Evolutionary conservation across 2,329 filamentous ascomycete genomes (phyloP).

Genomic region (Didymellaceae sp.): DNA sequence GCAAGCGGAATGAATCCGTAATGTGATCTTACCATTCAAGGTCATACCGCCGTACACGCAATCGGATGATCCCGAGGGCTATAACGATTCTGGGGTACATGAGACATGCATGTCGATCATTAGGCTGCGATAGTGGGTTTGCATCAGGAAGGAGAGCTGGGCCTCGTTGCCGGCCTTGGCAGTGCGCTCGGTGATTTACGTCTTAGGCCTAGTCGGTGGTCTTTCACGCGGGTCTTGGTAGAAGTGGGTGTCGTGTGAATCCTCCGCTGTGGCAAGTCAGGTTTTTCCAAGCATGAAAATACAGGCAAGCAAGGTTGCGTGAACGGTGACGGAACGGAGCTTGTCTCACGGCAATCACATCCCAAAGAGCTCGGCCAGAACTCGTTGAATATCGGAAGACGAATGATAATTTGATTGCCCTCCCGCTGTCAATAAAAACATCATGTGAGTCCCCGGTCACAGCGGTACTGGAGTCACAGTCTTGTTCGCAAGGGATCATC

Average conservation of each 20-base stretch:
- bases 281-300: neutral
- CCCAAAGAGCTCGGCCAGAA: neutral
- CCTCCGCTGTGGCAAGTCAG: constrained; percentile 6
- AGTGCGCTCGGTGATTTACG: neutral
- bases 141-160: constrained; percentile 5
- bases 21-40: neutral
- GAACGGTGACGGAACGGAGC: neutral
- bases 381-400: neutral
- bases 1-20: constrained; percentile 12
- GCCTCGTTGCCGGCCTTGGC: neutral
- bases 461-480: too few relatives aligned
- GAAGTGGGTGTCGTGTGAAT: neutral
- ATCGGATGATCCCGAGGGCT: constrained; percentile 3
- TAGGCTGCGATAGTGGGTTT: neutral
- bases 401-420: neutral
- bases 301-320: neutral
- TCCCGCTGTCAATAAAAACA: neutral
- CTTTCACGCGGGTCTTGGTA: neutral
- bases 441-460: neutral
- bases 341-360: neutral
- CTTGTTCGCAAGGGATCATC: too few relatives aligned
- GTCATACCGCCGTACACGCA: neutral
- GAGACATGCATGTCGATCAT: neutral
- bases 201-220: neutral
- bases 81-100: neutral